These are phyloP conservation scores for Camelina sativa DNA, from an alignment of 345 rosid genomes.

Conservation along the genomic window DNA sequence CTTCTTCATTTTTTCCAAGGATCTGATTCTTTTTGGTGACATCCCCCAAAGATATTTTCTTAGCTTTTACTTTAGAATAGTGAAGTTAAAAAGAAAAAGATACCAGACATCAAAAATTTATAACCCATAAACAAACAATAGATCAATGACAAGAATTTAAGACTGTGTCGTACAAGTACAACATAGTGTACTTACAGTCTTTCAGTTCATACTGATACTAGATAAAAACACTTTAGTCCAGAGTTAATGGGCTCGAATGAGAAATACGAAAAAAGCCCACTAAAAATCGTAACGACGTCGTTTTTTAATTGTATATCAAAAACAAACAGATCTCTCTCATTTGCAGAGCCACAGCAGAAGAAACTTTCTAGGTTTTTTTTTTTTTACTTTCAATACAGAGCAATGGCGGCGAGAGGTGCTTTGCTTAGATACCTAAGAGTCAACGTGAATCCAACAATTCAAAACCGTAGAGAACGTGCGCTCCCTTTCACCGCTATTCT, in stretches of 20 bases:
- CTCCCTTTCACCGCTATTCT: conserved; percentile 52
- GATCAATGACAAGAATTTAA: not conserved
- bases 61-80: not conserved
- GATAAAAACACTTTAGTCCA: no score
- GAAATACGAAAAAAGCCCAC: conserved; percentile 1
- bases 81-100: not conserved
- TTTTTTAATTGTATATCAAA: not conserved
- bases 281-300: not conserved
- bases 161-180: not conserved
- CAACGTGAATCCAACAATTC: conserved; percentile 46
- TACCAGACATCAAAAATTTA: not conserved
- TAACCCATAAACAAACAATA: not conserved
- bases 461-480: conserved; percentile 47
- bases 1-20: not conserved
- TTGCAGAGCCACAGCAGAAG: not conserved
- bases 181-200: not conserved
- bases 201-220: not conserved
- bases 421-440: conserved; percentile 79
- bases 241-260: not conserved
- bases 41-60: not conserved
- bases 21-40: conserved; percentile 32
- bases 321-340: not conserved
- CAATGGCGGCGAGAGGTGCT: conserved; percentile 75
- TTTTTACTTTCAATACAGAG: not conserved
- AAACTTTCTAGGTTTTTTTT: conserved; percentile 17